Evolutionary conservation across 2,329 filamentous ascomycete species (phyloP).

Genomic region (Cladobotryum mycophilum): DNA sequence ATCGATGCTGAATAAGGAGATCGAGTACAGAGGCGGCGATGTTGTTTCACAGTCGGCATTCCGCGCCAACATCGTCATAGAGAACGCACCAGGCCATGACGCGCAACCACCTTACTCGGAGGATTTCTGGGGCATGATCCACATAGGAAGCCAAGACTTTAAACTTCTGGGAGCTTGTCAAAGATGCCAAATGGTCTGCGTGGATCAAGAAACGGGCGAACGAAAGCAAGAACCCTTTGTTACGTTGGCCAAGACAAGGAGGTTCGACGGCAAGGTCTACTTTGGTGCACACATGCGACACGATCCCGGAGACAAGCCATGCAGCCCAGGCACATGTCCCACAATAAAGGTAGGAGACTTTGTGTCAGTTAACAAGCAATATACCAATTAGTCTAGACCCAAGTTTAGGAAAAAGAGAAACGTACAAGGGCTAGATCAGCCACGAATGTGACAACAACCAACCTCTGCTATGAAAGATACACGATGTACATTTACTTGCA

Average conservation of each 20-base stretch:
- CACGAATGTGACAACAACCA: no score
- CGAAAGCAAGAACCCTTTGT: conserved; percentile 81
- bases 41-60: conserved; percentile 69
- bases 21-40: conserved; percentile 56
- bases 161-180: conserved; percentile 77
- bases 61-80: conserved; percentile 78
- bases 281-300: conserved; percentile 79
- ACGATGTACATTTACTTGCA: no score
- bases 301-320: conserved; percentile 14
- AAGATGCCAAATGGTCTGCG: conserved; percentile 92
- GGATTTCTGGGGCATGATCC: conserved; percentile 66
- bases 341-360: conserved; percentile 47
- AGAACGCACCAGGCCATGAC: conserved; percentile 27
- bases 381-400: not conserved
- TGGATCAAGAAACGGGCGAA: conserved; percentile 75
- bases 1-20: conserved; percentile 67
- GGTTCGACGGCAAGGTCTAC: conserved; percentile 75
- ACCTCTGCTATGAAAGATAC: no score
- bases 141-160: conserved; percentile 59
- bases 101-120: conserved; percentile 63
- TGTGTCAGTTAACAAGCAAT: conserved; percentile 20
- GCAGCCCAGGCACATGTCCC: conserved; percentile 21
- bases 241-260: conserved; percentile 79
- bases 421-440: no score
- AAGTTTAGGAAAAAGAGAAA: conserved; percentile 1